phyloP scores from a whole-genome alignment of 2,329 filamentous ascomycete species.

The Cordyceps cateniannulata region DNA sequence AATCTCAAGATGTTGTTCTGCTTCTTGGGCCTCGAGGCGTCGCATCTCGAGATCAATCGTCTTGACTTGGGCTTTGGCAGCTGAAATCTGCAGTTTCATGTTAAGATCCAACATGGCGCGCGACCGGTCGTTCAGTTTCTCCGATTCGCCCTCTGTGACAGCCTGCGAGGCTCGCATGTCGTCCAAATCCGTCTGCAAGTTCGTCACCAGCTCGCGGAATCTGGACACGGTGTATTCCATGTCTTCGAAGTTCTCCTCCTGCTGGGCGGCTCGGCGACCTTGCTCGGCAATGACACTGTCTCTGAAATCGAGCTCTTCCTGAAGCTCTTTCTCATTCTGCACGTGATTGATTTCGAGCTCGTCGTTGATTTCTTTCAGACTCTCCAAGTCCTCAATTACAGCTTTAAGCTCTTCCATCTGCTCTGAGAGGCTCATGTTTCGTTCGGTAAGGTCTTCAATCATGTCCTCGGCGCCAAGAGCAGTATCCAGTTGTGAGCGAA shows the following conservation, averaged over 20 bases:
- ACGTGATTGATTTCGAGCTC: slow-evolving; percentile 91
- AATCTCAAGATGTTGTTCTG: slow-evolving; percentile 80
- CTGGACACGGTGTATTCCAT: slow-evolving; percentile 84
- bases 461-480: slow-evolving; percentile 86
- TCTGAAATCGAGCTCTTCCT: slow-evolving; percentile 86
- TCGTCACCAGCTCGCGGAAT: slow-evolving; percentile 84
- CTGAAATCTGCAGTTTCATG: slow-evolving; percentile 84
- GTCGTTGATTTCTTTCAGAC: slow-evolving; percentile 84
- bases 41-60: slow-evolving; percentile 87
- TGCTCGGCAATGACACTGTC: slow-evolving; percentile 82
- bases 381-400: slow-evolving; percentile 81
- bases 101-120: slow-evolving; percentile 96
- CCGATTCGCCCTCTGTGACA: slow-evolving; percentile 86
- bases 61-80: slow-evolving; percentile 86
- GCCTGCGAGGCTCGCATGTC: slow-evolving; percentile 90
- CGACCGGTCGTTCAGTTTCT: slow-evolving; percentile 80
- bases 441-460: slow-evolving; percentile 84
- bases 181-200: slow-evolving; percentile 77
- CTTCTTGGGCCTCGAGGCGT: slow-evolving; percentile 82
- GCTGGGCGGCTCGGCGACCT: slow-evolving; percentile 61
- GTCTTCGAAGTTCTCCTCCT: slow-evolving; percentile 76
- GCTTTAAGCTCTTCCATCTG: slow-evolving; percentile 76
- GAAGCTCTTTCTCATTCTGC: slow-evolving; percentile 88
- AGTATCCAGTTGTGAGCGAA: slow-evolving; percentile 85
- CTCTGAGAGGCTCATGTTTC: slow-evolving; percentile 77